Percentiles rank a stretch among this genome's conserved stretches.
Evolutionary conservation across 257 asterid genomes (phyloP).

Genomic region (Solanum verrucosum): DNA sequence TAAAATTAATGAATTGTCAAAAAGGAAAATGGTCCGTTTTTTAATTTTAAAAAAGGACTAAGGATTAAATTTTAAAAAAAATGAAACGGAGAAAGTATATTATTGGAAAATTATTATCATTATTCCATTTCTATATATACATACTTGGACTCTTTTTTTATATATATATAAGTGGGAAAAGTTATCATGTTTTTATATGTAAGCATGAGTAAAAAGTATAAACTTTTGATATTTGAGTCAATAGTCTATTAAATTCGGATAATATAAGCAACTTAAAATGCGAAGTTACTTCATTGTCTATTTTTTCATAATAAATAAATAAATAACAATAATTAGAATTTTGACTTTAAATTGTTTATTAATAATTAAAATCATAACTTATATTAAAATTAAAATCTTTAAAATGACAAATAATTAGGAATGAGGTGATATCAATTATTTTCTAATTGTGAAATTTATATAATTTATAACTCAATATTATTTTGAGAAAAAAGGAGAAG

Average conservation of each 20-base stretch:
- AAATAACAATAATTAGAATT: too few relatives aligned
- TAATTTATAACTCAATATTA: too few relatives aligned
- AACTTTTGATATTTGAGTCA: background rate
- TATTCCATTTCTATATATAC: background rate
- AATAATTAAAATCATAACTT: background rate
- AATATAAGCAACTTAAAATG: too few relatives aligned
- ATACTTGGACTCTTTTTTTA: too few relatives aligned
- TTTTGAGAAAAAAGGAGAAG: background rate
- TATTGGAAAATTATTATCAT: background rate
- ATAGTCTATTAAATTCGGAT: background rate
- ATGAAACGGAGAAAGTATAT: background rate
- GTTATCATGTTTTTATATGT: background rate
- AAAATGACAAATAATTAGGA: background rate
- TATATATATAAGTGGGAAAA: background rate
- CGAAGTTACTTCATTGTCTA: background rate
- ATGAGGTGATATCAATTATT: background rate
- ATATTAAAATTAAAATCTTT: too few relatives aligned
- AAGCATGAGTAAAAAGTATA: too few relatives aligned
- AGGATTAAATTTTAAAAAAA: too few relatives aligned
- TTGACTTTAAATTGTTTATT: background rate
- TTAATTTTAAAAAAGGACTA: background rate
- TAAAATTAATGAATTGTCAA: too few relatives aligned
- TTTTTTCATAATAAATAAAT: too few relatives aligned
- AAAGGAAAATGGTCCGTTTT: too few relatives aligned
- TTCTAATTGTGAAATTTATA: background rate